Percentiles rank a stretch among this genome's conserved stretches.
Evolutionary conservation across 805 yeast genomes (phyloP).

Genomic region (Yamadazyma tumulicola): DNA sequence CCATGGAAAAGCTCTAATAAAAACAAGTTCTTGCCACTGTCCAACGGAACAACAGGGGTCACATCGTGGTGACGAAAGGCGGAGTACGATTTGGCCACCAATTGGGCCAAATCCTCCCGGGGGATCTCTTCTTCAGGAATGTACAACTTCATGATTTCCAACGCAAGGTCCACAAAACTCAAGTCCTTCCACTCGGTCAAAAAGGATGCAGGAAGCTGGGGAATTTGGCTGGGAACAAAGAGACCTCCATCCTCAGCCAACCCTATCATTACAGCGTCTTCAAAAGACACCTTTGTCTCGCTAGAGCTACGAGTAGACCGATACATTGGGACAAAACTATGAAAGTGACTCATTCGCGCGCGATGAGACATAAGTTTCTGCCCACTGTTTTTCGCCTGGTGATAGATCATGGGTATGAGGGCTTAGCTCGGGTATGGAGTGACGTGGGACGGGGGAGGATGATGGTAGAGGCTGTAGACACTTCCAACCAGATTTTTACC

Average conservation of each 20-base stretch:
- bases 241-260: slow-evolving; percentile 96
- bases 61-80: slow-evolving; percentile 87
- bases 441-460: too few species aligned
- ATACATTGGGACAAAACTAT: too few species aligned
- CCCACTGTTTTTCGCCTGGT: neutral
- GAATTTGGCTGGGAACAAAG: slow-evolving; percentile 82
- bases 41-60: slow-evolving; percentile 76
- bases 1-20: slow-evolving; percentile 95
- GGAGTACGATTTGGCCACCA: slow-evolving; percentile 74
- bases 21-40: slow-evolving; percentile 52
- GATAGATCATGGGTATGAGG: slow-evolving; percentile 4
- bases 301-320: slow-evolving; percentile 74
- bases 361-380: too few species aligned
- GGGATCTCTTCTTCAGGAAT: slow-evolving; percentile 72
- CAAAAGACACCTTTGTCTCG: slow-evolving; percentile 58
- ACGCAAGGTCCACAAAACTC: slow-evolving; percentile 83
- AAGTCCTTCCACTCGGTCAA: slow-evolving; percentile 67
- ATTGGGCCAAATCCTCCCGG: slow-evolving; percentile 55
- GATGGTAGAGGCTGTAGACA: slow-evolving; percentile 1
- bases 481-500: slow-evolving; percentile 48
- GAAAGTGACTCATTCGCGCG: too few species aligned
- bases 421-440: too few species aligned
- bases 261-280: slow-evolving; percentile 83
- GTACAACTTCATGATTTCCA: slow-evolving; percentile 78
- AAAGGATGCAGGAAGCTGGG: slow-evolving; percentile 57